Conservation (phyloP, 345 rosid genomes). For the Leavenworthia alabamica region DNA sequence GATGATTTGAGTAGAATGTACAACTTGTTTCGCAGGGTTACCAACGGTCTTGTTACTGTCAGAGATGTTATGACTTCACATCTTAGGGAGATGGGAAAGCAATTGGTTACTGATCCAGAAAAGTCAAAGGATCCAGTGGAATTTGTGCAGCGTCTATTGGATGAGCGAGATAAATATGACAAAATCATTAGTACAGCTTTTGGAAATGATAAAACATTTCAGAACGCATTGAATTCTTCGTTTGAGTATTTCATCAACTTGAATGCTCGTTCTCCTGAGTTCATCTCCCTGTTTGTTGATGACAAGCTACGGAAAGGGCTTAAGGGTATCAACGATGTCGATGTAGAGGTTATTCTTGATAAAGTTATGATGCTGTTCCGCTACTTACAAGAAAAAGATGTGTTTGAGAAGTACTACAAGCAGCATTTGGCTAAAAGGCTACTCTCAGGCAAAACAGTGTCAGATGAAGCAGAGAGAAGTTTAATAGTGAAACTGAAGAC, state of each 20-base stretch:
- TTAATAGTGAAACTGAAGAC: conserved; percentile 93
- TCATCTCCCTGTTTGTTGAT: conserved; percentile 87
- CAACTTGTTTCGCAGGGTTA: conserved; percentile 73
- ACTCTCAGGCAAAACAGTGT: conserved; percentile 81
- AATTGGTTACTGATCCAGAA: conserved; percentile 87
- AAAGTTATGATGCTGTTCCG: conserved; percentile 99
- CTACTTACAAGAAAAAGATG: conserved; percentile 96
- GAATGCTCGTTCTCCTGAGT: conserved; percentile 93
- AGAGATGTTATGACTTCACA: conserved; percentile 90
- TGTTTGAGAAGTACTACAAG: conserved; percentile 93
- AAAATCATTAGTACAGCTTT: conserved; percentile 62
- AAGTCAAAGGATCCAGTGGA: conserved; percentile 91
- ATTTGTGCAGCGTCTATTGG: conserved; percentile 88
- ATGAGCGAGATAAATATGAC: conserved; percentile 85
- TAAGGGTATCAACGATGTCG: conserved; percentile 84
- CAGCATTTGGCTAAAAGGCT: conserved; percentile 98
- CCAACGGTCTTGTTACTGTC: conserved; percentile 63
- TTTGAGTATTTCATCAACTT: conserved; percentile 89
- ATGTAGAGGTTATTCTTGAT: conserved; percentile 85
- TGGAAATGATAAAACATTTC: conserved; percentile 85
- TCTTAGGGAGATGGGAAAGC: conserved; percentile 90
- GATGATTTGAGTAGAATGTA: conserved; percentile 93
- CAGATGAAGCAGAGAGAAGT: conserved; percentile 97
- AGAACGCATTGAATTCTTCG: conserved; percentile 87
- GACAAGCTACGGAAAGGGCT: conserved; percentile 92